These are phyloP conservation scores for Aspergillus floridensis DNA, from an alignment of 2,329 filamentous ascomycete species.

Conservation along the genomic window DNA sequence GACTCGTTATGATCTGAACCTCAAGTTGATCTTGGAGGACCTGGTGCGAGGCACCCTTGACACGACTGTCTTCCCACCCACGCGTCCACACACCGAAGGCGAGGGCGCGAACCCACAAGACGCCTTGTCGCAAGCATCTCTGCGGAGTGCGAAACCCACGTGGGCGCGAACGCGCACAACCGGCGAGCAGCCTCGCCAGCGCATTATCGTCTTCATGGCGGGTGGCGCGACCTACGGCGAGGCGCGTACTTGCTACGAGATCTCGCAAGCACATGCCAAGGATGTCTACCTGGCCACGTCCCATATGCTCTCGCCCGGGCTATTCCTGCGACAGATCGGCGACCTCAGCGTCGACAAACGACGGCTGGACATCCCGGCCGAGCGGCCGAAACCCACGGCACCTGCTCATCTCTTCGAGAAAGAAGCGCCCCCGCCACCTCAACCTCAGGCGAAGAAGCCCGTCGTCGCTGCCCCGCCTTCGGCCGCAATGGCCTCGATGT, in stretches of 20 bases:
- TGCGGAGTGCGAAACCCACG: slow-evolving; percentile 87
- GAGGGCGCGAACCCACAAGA: slow-evolving; percentile 49
- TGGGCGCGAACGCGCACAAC: slow-evolving; percentile 83
- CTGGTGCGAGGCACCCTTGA: slow-evolving; percentile 67
- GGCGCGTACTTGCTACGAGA: slow-evolving; percentile 82
- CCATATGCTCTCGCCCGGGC: slow-evolving; percentile 84
- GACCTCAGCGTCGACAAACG: slow-evolving; percentile 75
- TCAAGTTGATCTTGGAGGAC: slow-evolving; percentile 81
- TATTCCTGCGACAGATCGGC: slow-evolving; percentile 78
- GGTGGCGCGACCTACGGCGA: slow-evolving; percentile 95
- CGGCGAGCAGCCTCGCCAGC: slow-evolving; percentile 77
- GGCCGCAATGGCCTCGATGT: slow-evolving; percentile 38
- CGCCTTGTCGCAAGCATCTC: slow-evolving; percentile 62
- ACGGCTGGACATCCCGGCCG: slow-evolving; percentile 74
- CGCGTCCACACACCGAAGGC: slow-evolving; percentile 62
- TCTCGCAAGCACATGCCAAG: slow-evolving; percentile 67
- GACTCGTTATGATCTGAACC: slow-evolving; percentile 77
- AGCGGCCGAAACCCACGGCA: slow-evolving; percentile 74
- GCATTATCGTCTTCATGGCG: slow-evolving; percentile 90
- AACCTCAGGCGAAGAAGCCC: slow-evolving; percentile 24
- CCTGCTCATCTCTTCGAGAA: slow-evolving; percentile 84
- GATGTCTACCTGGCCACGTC: slow-evolving; percentile 88
- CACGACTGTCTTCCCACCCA: slow-evolving; percentile 65
- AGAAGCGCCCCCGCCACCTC: slow-evolving; percentile 51
- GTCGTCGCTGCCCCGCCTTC: slow-evolving; percentile 29